phyloP scores from a whole-genome alignment of 2,329 filamentous ascomycete genomes.

The Fusarium sp. region DNA sequence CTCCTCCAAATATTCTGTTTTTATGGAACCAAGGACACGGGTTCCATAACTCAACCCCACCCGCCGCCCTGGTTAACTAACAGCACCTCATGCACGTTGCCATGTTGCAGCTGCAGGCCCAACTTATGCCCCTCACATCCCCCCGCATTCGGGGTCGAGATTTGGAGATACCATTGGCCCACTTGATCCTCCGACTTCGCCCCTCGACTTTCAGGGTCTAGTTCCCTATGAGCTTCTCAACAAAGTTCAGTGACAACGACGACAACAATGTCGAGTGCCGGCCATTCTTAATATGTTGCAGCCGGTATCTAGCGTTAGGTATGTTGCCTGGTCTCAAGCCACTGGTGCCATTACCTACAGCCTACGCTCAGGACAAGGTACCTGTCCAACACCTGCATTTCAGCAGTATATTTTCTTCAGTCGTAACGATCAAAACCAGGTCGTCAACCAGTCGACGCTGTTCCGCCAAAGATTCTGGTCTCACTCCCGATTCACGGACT shows the following conservation, averaged over 20 bases:
- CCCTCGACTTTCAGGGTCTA: slow-evolving; percentile 30
- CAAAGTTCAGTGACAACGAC: slow-evolving; percentile 14
- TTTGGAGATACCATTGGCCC: slow-evolving; percentile 25
- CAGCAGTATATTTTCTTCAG: too few relatives aligned
- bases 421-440: too few relatives aligned
- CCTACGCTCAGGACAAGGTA: too few relatives aligned
- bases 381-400: too few relatives aligned
- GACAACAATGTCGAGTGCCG: neutral
- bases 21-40: too few relatives aligned
- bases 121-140: slow-evolving; percentile 28
- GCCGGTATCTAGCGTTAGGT: neutral
- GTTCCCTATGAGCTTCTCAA: slow-evolving; percentile 27
- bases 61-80: neutral
- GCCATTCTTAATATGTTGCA: neutral
- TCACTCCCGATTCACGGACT: neutral
- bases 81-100: neutral
- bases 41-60: neutral
- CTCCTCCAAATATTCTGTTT: too few relatives aligned
- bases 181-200: slow-evolving; percentile 5
- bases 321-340: too few relatives aligned
- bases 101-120: slow-evolving; percentile 19
- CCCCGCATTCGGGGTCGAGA: slow-evolving; percentile 41
- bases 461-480: neutral
- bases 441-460: too few relatives aligned
- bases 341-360: too few relatives aligned